Evolutionary conservation across 208 protist species (phyloP).

Genomic region (Porcisia deanei): DNA sequence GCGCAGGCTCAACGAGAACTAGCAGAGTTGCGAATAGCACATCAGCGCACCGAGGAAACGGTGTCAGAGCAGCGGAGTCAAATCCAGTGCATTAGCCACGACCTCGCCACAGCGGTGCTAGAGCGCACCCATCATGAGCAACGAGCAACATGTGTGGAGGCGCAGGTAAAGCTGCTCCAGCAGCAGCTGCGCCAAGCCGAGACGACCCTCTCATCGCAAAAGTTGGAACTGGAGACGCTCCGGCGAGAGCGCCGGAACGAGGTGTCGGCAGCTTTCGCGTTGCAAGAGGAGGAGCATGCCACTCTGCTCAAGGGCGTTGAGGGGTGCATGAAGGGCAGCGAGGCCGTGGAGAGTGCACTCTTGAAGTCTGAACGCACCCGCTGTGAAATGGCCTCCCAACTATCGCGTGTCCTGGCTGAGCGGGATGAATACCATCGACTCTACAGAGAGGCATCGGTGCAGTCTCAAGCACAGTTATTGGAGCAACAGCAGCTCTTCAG

Average conservation of each 20-base stretch:
- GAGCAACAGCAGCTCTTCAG: constrained; percentile 65
- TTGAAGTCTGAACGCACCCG: constrained; percentile 29
- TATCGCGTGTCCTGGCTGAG: constrained; percentile 27
- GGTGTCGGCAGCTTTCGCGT: constrained; percentile 7
- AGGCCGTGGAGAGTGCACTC: constrained; percentile 43
- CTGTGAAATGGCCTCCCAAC: constrained; percentile 23
- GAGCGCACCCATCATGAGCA: constrained; percentile 22
- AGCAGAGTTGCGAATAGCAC: constrained; percentile 25
- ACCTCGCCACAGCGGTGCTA: constrained; percentile 21
- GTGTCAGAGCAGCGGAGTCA: constrained; percentile 21
- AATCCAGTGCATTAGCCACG: constrained; percentile 16
- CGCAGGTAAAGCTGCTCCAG: constrained; percentile 3
- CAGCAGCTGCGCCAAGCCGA: constrained; percentile 18
- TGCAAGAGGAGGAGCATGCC: constrained; percentile 25
- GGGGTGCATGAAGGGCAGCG: constrained; percentile 44
- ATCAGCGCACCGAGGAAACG: constrained; percentile 29
- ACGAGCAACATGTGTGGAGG: constrained; percentile 9
- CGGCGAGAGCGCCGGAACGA: constrained; percentile 12
- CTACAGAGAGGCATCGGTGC: constrained; percentile 25
- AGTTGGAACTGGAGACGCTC: constrained; percentile 22
- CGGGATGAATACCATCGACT: constrained; percentile 19
- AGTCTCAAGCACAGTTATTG: constrained; percentile 42
- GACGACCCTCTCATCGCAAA: constrained; percentile 9
- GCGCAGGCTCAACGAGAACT: constrained; percentile 18
- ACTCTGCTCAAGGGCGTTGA: constrained; percentile 36